These are phyloP conservation scores for Metarhizium humberi DNA, from an alignment of 2,329 filamentous ascomycete genomes.

Conservation along the genomic window DNA sequence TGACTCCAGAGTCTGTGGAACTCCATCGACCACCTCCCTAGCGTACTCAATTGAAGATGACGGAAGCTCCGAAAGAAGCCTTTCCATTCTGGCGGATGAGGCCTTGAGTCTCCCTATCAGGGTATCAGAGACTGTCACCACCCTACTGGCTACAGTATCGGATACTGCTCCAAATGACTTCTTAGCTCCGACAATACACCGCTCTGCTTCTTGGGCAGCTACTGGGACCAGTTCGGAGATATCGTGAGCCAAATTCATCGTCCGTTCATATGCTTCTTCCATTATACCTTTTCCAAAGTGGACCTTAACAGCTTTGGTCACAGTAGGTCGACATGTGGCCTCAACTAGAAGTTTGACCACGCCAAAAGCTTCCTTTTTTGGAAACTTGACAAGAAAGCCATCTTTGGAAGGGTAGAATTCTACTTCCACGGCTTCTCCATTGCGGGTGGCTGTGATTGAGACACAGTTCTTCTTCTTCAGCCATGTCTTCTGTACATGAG, in stretches of 20 bases:
- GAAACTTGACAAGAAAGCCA: slow-evolving; percentile 43
- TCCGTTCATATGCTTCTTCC: slow-evolving; percentile 33
- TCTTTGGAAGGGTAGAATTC: slow-evolving; percentile 38
- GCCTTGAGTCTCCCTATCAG: slow-evolving; percentile 14
- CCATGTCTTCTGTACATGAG: slow-evolving; percentile 41
- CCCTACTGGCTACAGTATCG: slow-evolving; percentile 13
- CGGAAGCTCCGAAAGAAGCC: slow-evolving; percentile 14
- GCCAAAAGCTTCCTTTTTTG: slow-evolving; percentile 45
- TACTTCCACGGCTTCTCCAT: slow-evolving; percentile 35
- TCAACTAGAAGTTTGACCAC: slow-evolving; percentile 48
- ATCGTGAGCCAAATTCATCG: slow-evolving; percentile 32
- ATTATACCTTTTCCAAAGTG: slow-evolving; percentile 46
- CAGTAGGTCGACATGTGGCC: slow-evolving; percentile 48
- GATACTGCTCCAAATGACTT: slow-evolving; percentile 22
- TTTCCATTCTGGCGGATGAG: slow-evolving; percentile 13
- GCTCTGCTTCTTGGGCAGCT: slow-evolving; percentile 28
- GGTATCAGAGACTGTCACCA: slow-evolving; percentile 19
- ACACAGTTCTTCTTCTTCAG: slow-evolving; percentile 44
- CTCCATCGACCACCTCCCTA: slow-evolving; percentile 11
- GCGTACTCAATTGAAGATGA: slow-evolving; percentile 9
- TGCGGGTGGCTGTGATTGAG: slow-evolving; percentile 43
- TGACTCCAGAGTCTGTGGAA: slow-evolving; percentile 14
- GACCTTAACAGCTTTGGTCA: slow-evolving; percentile 51
- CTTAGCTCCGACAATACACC: slow-evolving; percentile 24
- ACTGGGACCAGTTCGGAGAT: slow-evolving; percentile 31